Percentiles rank a stretch among this genome's conserved stretches.
These are phyloP conservation scores for Trichoderma guizhouense DNA, from an alignment of 2,329 filamentous ascomycete species.

Conservation along the genomic window DNA sequence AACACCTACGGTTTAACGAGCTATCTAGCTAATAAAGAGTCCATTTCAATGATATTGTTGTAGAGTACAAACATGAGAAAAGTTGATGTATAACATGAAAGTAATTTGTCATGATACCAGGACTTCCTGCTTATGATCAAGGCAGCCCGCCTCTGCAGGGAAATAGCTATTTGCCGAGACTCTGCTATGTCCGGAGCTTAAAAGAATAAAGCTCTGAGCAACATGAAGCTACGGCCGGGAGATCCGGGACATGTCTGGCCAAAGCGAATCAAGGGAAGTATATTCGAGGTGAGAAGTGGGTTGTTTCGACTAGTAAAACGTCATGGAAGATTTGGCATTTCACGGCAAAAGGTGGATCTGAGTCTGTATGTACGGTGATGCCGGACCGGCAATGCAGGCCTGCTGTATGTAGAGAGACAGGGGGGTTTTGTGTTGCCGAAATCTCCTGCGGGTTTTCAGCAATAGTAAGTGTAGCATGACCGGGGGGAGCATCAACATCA, in stretches of 20 bases:
- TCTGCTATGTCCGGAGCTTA: not conserved
- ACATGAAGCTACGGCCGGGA: not conserved
- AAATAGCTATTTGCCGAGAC: not conserved
- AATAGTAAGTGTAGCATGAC: not conserved
- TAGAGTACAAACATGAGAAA: not conserved
- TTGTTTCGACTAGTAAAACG: not conserved
- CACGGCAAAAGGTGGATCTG: not conserved
- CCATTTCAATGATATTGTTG: not conserved
- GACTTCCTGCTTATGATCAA: not conserved
- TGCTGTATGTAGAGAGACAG: not conserved
- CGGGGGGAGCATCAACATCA: not conserved
- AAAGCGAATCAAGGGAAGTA: not conserved
- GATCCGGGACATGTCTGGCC: not conserved
- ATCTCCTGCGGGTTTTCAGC: not conserved
- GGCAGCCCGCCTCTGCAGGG: not conserved
- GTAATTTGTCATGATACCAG: not conserved
- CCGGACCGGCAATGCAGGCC: slow-evolving; percentile 11
- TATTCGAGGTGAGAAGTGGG: not conserved
- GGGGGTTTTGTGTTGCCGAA: not conserved
- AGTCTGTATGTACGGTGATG: not conserved
- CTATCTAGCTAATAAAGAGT: not conserved
- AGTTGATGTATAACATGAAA: not conserved
- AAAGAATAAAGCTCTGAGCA: not conserved
- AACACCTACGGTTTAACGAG: not conserved
- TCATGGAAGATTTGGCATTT: slow-evolving; percentile 3